Evolutionary conservation across 345 rosid species (phyloP).

Genomic region (Noccaea bulbosa): DNA sequence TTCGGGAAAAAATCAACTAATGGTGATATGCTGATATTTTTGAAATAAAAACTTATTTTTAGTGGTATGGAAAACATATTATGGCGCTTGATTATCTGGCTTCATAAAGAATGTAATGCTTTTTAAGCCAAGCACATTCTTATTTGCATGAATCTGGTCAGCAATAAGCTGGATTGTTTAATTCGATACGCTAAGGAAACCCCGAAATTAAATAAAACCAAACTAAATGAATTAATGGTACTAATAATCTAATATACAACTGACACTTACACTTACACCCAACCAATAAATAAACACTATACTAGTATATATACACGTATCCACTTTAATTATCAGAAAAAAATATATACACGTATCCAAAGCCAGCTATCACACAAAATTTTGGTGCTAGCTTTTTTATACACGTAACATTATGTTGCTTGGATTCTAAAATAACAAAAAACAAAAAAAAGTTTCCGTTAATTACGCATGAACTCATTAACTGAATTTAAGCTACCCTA

Average conservation of each 20-base stretch:
- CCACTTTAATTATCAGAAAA: no score
- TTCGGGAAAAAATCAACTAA: no score
- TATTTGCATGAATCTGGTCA: slow-evolving; percentile 28
- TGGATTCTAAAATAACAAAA: slow-evolving; percentile 14
- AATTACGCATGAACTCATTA: not conserved
- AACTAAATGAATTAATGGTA: slow-evolving; percentile 15
- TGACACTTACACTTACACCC: slow-evolving; percentile 53
- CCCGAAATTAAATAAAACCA: slow-evolving; percentile 13
- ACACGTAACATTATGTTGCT: slow-evolving; percentile 31
- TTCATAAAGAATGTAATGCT: no score
- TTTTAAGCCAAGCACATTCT: not conserved
- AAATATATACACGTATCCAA: slow-evolving; percentile 8
- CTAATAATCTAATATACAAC: slow-evolving; percentile 29
- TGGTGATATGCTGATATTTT: no score
- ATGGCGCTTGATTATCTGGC: no score
- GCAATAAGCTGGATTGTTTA: slow-evolving; percentile 39
- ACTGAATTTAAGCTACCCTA: slow-evolving; percentile 3
- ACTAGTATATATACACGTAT: not conserved
- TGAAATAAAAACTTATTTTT: no score
- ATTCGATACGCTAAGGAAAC: slow-evolving; percentile 76
- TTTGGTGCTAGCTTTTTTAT: slow-evolving; percentile 24
- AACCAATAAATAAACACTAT: slow-evolving; percentile 37
- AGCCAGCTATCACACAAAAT: slow-evolving; percentile 28
- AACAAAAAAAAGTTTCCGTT: not conserved
- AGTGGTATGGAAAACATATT: no score